Conservation (phyloP, 176 grass and related monocot species). For the Miscanthus lutarioriparius region DNA sequence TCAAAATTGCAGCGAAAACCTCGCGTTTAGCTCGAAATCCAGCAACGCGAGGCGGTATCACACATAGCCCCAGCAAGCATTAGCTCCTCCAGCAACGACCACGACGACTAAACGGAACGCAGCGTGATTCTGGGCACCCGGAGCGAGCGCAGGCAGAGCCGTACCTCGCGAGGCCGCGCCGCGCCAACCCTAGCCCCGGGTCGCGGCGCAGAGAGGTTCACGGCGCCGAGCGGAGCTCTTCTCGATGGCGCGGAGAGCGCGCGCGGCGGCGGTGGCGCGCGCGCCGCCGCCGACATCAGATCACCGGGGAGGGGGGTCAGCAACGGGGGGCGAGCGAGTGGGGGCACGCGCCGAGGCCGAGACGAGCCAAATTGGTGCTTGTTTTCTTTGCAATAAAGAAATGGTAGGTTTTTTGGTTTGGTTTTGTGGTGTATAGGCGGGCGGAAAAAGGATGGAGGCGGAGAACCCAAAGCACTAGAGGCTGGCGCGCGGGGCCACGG, state of each 20-base stretch:
- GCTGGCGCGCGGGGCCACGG: neutral
- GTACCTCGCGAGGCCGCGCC: conserved; percentile 32
- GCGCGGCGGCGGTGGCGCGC: neutral
- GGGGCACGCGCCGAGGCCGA: neutral
- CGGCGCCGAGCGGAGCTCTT: conserved; percentile 9
- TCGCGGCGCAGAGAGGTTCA: neutral
- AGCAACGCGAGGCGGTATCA: neutral
- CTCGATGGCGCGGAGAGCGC: neutral
- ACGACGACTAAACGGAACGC: neutral
- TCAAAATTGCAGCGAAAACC: conserved; percentile 30
- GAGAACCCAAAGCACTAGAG: conserved; percentile 44
- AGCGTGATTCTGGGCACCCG: neutral
- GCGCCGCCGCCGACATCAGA: conserved; percentile 52
- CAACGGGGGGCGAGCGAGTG: neutral
- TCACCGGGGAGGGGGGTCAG: conserved; percentile 43
- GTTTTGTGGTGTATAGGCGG: neutral
- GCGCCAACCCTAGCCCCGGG: conserved; percentile 26
- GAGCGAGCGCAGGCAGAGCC: neutral
- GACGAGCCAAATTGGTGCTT: conserved; percentile 12
- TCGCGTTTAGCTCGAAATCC: neutral
- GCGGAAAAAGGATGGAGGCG: conserved; percentile 26
- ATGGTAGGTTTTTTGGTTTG: conserved; percentile 6
- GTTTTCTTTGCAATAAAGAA: conserved; percentile 19
- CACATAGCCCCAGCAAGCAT: neutral
- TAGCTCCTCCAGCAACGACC: neutral